Conservation (phyloP, 176 grass and related monocot species). For the Microstegium vimineum region DNA sequence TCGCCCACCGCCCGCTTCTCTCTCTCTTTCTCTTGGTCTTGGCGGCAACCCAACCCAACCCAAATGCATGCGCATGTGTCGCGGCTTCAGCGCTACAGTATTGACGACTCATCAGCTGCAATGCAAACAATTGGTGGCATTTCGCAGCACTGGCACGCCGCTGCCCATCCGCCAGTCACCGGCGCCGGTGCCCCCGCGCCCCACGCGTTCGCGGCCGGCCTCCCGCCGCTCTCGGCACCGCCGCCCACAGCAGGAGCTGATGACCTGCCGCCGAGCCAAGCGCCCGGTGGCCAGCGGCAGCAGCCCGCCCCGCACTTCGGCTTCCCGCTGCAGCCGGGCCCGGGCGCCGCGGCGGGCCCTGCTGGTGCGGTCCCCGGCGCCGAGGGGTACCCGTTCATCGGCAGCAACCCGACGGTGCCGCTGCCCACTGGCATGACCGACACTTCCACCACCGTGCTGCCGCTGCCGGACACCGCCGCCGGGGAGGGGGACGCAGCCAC, state of each 20-base stretch:
- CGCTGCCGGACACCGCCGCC: conserved; percentile 32
- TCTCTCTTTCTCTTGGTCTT: too few species aligned
- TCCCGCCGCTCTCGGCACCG: not conserved
- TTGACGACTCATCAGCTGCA: not conserved
- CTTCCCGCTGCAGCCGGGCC: conserved; percentile 46
- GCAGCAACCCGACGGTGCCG: conserved; percentile 55
- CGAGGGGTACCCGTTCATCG: conserved; percentile 56
- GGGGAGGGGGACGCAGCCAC: too few species aligned
- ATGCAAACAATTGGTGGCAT: not conserved
- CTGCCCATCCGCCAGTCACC: too few species aligned
- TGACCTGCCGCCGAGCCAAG: conserved; percentile 2
- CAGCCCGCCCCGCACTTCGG: conserved; percentile 31
- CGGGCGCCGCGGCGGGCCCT: too few species aligned
- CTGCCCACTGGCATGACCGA: conserved; percentile 51
- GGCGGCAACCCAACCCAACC: too few species aligned
- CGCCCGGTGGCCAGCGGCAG: not conserved
- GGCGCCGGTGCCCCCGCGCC: too few species aligned
- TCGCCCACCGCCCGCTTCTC: too few species aligned
- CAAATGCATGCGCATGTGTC: too few species aligned
- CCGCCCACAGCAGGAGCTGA: conserved; percentile 31
- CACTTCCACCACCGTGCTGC: conserved; percentile 41
- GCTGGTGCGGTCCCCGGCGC: not conserved
- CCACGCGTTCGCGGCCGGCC: not conserved
- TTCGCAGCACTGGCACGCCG: not conserved
- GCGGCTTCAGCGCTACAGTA: not conserved